Percentiles rank a stretch among this genome's conserved stretches.
phyloP scores from a whole-genome alignment of 2,329 filamentous ascomycete genomes.

The Neofusicoccum kwambonambiense region DNA sequence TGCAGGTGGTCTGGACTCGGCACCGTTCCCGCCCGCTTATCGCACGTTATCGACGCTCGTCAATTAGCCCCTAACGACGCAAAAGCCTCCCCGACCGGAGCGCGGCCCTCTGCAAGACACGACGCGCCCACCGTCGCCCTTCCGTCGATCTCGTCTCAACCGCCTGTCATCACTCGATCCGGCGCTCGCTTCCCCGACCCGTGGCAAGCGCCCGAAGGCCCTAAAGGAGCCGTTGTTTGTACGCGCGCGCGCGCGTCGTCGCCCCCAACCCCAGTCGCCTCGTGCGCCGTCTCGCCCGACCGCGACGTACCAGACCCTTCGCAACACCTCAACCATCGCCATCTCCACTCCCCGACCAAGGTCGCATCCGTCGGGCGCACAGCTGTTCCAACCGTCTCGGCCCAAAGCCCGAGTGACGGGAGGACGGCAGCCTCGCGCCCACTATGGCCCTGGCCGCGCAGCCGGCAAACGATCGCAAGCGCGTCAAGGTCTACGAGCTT shows the following conservation, averaged over 20 bases:
- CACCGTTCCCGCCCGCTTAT: slow-evolving; percentile 9
- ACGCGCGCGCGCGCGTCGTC: slow-evolving; percentile 6
- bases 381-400: slow-evolving; percentile 23
- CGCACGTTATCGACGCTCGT: slow-evolving; percentile 11
- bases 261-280: neutral
- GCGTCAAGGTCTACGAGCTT: slow-evolving; percentile 99
- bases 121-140: slow-evolving; percentile 16
- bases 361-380: slow-evolving; percentile 1
- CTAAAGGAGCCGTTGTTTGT: slow-evolving; percentile 1
- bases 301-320: slow-evolving; percentile 16
- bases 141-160: slow-evolving; percentile 17
- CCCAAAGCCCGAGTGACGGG: slow-evolving; percentile 29
- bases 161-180: slow-evolving; percentile 9
- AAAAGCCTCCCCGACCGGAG: slow-evolving; percentile 17
- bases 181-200: neutral
- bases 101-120: slow-evolving; percentile 18
- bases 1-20: slow-evolving; percentile 2
- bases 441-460: slow-evolving; percentile 43
- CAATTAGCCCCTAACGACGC: slow-evolving; percentile 17
- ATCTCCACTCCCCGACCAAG: slow-evolving; percentile 6
- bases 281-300: slow-evolving; percentile 8
- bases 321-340: slow-evolving; percentile 20
- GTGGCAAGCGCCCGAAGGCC: neutral
- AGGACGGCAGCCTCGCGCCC: slow-evolving; percentile 12
- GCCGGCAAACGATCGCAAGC: slow-evolving; percentile 52